Conservation (phyloP, 176 grass and related monocot species). For the Carex cristatella region DNA sequence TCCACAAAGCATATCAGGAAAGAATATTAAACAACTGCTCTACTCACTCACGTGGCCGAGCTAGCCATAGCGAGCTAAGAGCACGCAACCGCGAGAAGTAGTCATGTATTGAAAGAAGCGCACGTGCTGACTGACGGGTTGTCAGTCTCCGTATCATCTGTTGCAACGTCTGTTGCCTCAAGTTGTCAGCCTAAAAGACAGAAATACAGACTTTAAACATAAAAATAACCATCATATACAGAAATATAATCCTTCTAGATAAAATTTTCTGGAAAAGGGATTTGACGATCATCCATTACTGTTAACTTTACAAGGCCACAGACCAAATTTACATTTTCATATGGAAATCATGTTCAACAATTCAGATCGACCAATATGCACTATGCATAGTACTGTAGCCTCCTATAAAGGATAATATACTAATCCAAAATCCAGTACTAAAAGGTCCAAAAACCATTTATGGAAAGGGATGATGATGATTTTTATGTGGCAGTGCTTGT, state of each 20-base stretch:
- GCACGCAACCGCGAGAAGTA: slow-evolving; percentile 79
- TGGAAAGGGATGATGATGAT: neutral
- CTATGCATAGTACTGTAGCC: too few species aligned
- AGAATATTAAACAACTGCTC: neutral
- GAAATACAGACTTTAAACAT: slow-evolving; percentile 18
- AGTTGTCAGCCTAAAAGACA: slow-evolving; percentile 71
- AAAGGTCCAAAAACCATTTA: neutral
- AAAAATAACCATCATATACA: neutral
- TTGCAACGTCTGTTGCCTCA: slow-evolving; percentile 75
- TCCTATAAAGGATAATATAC: neutral
- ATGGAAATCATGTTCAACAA: too few species aligned
- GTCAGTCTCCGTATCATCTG: slow-evolving; percentile 80
- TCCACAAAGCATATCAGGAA: neutral
- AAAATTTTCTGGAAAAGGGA: neutral
- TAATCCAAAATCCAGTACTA: neutral
- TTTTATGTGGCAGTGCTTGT: neutral
- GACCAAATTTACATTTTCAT: too few species aligned
- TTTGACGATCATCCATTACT: neutral
- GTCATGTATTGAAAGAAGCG: slow-evolving; percentile 72
- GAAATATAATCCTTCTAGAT: neutral
- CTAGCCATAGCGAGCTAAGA: slow-evolving; percentile 86
- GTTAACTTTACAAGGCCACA: neutral
- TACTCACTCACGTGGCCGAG: slow-evolving; percentile 71
- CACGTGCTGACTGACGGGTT: slow-evolving; percentile 63
- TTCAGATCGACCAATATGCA: too few species aligned